Conservation (phyloP, 148 eudicot species). For the Rhododendron simsii region DNA sequence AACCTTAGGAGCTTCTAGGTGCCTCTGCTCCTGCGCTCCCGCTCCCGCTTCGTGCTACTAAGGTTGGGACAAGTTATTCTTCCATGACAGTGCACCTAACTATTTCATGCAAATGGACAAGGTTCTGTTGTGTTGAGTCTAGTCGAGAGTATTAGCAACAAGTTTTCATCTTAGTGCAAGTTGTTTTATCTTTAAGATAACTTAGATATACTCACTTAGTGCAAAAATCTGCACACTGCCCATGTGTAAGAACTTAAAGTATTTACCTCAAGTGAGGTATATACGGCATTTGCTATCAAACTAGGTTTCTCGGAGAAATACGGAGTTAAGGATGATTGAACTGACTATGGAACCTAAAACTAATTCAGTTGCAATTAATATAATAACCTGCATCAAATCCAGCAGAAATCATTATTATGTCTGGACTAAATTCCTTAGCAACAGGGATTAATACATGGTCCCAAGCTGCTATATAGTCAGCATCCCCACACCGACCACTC, state of each 20-base stretch:
- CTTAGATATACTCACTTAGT: background rate
- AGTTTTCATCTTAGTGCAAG: background rate
- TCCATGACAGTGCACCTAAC: background rate
- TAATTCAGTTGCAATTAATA: background rate
- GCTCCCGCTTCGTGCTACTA: too few species aligned
- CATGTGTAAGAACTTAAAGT: background rate
- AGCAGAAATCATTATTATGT: conserved; percentile 79
- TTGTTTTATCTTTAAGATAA: background rate
- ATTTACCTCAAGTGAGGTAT: background rate
- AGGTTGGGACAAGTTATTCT: background rate
- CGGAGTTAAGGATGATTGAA: background rate
- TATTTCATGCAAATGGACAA: background rate
- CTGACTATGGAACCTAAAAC: background rate
- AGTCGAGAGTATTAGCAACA: conserved; percentile 1
- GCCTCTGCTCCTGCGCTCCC: too few species aligned
- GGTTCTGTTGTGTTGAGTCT: background rate
- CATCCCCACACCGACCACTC: conserved; percentile 85
- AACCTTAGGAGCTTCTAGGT: too few species aligned
- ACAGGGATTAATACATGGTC: conserved; percentile 82
- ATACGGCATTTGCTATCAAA: background rate
- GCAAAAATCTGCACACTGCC: background rate
- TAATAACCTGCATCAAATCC: conserved; percentile 99
- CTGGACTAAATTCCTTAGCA: conserved; percentile 91
- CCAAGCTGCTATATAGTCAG: conserved; percentile 97
- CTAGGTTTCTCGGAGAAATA: background rate